Conservation (phyloP, 352 stramenopile species). For the Phytophthora podocarpi region DNA sequence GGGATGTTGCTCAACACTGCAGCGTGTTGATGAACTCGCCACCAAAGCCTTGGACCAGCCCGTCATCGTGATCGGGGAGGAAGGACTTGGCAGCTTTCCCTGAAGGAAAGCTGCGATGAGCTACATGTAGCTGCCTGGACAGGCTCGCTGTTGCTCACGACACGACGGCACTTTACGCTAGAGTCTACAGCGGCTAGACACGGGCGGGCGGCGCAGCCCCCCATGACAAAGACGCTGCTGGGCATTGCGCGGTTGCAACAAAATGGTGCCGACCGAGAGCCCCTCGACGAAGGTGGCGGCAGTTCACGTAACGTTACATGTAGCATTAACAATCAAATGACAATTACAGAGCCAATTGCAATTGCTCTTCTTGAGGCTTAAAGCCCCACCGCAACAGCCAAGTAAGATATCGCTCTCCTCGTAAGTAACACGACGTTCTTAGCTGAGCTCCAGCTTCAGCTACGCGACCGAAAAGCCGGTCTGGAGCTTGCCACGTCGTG, state of each 20-base stretch:
- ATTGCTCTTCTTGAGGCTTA: too few species aligned
- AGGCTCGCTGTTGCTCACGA: constrained; percentile 10
- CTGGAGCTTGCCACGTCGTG: constrained; percentile 10
- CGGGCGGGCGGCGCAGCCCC: neutral
- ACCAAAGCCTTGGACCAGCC: neutral
- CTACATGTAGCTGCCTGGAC: constrained; percentile 26
- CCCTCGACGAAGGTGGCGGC: too few species aligned
- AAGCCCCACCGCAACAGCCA: too few species aligned
- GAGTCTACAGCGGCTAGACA: too few species aligned
- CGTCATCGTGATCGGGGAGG: constrained; percentile 5
- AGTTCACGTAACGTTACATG: too few species aligned
- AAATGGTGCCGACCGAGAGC: neutral
- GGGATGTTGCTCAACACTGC: neutral
- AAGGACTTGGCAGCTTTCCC: neutral
- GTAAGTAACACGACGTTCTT: constrained; percentile 3
- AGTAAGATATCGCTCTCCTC: constrained; percentile 1
- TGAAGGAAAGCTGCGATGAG: too few species aligned
- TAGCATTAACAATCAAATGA: neutral
- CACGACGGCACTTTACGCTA: constrained; percentile 21
- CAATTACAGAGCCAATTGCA: too few species aligned
- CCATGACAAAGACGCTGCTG: constrained; percentile 7
- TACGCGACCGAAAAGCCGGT: constrained; percentile 22
- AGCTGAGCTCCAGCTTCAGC: constrained; percentile 12
- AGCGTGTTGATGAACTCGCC: neutral
- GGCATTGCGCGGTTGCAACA: neutral